Percentiles rank a stretch among this genome's conserved stretches.
phyloP scores from a whole-genome alignment of 805 yeast genomes.

The Wickerhamiella lipophila region DNA sequence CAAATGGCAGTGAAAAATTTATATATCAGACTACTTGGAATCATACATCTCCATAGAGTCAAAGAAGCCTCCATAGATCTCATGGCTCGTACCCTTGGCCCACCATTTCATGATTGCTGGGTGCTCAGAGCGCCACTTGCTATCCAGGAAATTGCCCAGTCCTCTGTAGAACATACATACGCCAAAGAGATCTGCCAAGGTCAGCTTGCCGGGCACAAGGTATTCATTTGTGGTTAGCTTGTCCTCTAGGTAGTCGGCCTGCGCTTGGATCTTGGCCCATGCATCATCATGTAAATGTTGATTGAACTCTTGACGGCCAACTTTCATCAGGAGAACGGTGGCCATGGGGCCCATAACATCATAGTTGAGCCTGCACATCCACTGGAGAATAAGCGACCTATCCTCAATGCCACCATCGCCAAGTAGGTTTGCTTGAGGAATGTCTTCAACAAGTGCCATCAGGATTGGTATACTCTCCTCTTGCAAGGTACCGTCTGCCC shows the following conservation, averaged over 20 bases:
- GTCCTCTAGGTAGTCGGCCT: conserved; percentile 29
- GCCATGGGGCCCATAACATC: conserved; percentile 40
- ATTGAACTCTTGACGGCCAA: conserved; percentile 64
- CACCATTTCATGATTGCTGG: conserved; percentile 64
- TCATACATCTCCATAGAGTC: conserved; percentile 20
- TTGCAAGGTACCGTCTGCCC: conserved; percentile 10
- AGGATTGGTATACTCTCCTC: conserved; percentile 12
- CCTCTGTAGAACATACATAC: conserved; percentile 42
- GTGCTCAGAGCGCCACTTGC: conserved; percentile 48
- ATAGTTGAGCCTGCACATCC: conserved; percentile 64
- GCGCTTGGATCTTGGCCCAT: conserved; percentile 30
- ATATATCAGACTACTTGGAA: neutral
- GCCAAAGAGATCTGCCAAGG: conserved; percentile 53
- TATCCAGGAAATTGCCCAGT: conserved; percentile 47
- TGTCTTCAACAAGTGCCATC: conserved; percentile 10
- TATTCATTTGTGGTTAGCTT: conserved; percentile 50
- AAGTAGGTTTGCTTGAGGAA: conserved; percentile 33
- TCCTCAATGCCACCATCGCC: conserved; percentile 49
- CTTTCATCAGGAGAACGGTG: conserved; percentile 43
- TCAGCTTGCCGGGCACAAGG: conserved; percentile 54
- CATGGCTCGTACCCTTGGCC: conserved; percentile 38
- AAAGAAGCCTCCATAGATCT: conserved; percentile 37
- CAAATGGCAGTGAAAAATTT: too few relatives aligned
- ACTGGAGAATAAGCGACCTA: conserved; percentile 53
- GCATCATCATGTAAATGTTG: conserved; percentile 49